phyloP scores from a whole-genome alignment of 2,329 filamentous ascomycete genomes.

The Lachnellula occidentalis region DNA sequence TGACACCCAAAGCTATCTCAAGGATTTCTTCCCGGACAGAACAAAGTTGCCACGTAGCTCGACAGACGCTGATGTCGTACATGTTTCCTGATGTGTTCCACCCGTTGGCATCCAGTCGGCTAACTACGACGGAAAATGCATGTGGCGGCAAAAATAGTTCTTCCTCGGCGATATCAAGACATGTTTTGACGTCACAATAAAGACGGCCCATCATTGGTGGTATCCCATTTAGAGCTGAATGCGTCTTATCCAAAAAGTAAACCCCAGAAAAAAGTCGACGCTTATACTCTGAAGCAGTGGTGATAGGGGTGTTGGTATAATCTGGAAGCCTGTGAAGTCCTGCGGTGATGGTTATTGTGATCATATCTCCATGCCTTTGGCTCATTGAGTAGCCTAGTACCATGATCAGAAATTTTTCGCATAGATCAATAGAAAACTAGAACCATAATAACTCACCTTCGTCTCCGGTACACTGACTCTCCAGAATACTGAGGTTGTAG shows the following conservation, averaged over 20 bases:
- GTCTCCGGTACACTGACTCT: constrained; percentile 22
- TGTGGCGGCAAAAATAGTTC: constrained; percentile 19
- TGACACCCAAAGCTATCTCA: constrained; percentile 24
- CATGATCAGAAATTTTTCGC: not conserved
- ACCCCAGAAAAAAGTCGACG: constrained; percentile 21
- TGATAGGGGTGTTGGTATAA: constrained; percentile 15
- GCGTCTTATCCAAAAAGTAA: constrained; percentile 25
- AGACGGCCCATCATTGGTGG: constrained; percentile 22
- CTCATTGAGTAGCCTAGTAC: constrained; percentile 18
- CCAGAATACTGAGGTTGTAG: constrained; percentile 16
- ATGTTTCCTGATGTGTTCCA: constrained; percentile 24
- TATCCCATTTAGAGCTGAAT: constrained; percentile 23
- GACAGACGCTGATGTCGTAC: constrained; percentile 11
- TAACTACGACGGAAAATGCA: constrained; percentile 12
- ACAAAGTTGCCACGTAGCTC: constrained; percentile 17
- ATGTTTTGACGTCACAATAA: constrained; percentile 22
- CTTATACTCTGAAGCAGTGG: constrained; percentile 26
- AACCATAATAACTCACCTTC: constrained; percentile 20
- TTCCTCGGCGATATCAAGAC: constrained; percentile 24
- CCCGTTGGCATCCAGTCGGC: constrained; percentile 20
- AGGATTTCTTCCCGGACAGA: constrained; percentile 28
- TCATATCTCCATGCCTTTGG: constrained; percentile 22
- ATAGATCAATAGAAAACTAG: not conserved
- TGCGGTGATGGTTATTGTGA: constrained; percentile 19
- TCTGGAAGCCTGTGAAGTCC: constrained; percentile 28